Conservation (phyloP, 345 rosid species). For the Ceriops tagal region DNA sequence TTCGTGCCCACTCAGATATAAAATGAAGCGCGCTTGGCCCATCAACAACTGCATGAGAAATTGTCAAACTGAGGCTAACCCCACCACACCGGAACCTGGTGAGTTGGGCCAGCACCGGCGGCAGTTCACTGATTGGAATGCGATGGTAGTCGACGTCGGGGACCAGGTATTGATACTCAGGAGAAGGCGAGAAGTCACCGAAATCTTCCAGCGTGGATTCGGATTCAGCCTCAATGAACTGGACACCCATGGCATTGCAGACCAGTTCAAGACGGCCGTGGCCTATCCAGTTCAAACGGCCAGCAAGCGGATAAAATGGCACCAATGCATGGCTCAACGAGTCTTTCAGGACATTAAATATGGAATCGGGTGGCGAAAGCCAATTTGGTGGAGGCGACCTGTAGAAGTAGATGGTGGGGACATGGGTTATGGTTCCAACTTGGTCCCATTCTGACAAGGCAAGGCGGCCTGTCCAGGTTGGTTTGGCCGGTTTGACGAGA, state of each 20-base stretch:
- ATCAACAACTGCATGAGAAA: slow-evolving; percentile 55
- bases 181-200: slow-evolving; percentile 34
- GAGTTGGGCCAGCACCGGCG: slow-evolving; percentile 44
- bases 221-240: slow-evolving; percentile 42
- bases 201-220: slow-evolving; percentile 31
- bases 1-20: slow-evolving; percentile 50
- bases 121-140: slow-evolving; percentile 39
- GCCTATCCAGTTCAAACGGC: slow-evolving; percentile 51
- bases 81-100: slow-evolving; percentile 58
- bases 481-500: slow-evolving; percentile 39
- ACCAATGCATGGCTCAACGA: slow-evolving; percentile 41
- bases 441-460: slow-evolving; percentile 54
- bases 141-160: slow-evolving; percentile 45
- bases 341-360: slow-evolving; percentile 30
- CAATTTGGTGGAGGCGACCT: slow-evolving; percentile 22
- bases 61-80: slow-evolving; percentile 34
- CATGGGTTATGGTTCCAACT: slow-evolving; percentile 48
- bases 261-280: slow-evolving; percentile 44
- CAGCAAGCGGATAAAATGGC: slow-evolving; percentile 56
- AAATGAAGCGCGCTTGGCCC: slow-evolving; percentile 58
- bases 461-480: slow-evolving; percentile 39
- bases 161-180: slow-evolving; percentile 33
- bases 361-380: slow-evolving; percentile 17
- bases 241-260: slow-evolving; percentile 43
- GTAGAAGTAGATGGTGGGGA: slow-evolving; percentile 63